Conservation (phyloP, 129 eudicot genomes). For the Kitagawia praeruptora region DNA sequence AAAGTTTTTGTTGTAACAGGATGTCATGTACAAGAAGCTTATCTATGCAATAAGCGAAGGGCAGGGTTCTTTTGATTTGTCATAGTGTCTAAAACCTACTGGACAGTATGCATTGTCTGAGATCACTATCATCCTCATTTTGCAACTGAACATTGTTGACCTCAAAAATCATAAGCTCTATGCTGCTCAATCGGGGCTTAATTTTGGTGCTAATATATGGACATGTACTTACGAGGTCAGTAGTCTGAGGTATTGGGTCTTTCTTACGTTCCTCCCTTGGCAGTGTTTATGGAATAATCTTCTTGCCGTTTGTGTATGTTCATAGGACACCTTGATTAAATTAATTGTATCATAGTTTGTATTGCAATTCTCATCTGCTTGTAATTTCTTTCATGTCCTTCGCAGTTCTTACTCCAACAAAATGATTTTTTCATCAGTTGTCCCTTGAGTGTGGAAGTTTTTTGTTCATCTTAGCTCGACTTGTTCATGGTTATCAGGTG, state of each 20-base stretch:
- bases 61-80: constrained; percentile 96
- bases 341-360: background rate
- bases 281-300: background rate
- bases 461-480: background rate
- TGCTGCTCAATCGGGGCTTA: constrained; percentile 55
- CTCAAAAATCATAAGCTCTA: constrained; percentile 47
- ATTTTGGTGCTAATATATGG: background rate
- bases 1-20: constrained; percentile 32
- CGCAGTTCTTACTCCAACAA: background rate
- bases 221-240: background rate
- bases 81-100: constrained; percentile 26
- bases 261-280: background rate
- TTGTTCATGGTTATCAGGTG: background rate
- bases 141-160: constrained; percentile 33
- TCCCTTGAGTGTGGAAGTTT: background rate
- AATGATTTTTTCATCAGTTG: no score
- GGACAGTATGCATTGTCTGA: constrained; percentile 33
- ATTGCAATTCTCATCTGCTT: background rate
- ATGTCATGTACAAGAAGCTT: constrained; percentile 88
- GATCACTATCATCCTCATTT: constrained; percentile 8
- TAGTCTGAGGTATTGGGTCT: background rate
- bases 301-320: background rate
- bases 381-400: background rate
- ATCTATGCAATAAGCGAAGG: constrained; percentile 91
- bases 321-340: background rate